These are phyloP conservation scores for Blastocystis sp. DNA, from an alignment of 352 stramenopile genomes.

Conservation along the genomic window DNA sequence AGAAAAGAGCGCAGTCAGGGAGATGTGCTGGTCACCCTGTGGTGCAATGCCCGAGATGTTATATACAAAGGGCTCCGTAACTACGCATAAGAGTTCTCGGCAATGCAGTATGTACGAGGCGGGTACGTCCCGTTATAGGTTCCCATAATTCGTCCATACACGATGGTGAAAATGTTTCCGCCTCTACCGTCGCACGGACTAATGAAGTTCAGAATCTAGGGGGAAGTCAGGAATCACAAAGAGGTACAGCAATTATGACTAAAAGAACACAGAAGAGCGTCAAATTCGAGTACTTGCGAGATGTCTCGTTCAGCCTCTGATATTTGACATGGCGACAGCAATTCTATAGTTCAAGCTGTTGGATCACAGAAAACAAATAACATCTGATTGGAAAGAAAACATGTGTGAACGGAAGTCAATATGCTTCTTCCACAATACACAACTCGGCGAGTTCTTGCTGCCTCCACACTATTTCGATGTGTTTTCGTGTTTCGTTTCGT, in stretches of 20 bases:
- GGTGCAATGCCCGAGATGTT: not conserved
- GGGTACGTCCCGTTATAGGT: conserved; percentile 46
- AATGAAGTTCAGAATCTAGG: conserved; percentile 60
- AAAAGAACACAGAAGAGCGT: conserved; percentile 2
- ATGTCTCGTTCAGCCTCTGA: conserved; percentile 12
- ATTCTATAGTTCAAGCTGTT: not conserved
- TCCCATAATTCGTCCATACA: conserved; percentile 20
- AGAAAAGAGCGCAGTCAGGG: not conserved
- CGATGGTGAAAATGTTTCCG: conserved; percentile 60
- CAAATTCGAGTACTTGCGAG: conserved; percentile 28
- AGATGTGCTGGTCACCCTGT: not conserved
- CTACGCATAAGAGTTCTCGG: not conserved
- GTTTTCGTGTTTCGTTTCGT: not conserved
- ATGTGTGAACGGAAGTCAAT: not conserved
- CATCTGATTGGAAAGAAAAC: not conserved
- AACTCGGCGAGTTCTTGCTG: not conserved
- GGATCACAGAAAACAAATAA: not conserved
- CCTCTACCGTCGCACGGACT: conserved; percentile 49
- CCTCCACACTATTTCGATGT: not conserved
- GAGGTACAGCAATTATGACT: conserved; percentile 8
- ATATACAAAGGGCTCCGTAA: conserved; percentile 33
- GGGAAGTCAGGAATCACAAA: not conserved
- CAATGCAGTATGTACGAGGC: not conserved
- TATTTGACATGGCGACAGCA: conserved; percentile 5
- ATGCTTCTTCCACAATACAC: not conserved